Evolutionary conservation across 805 yeast genomes (phyloP).

Genomic region (Yarrowia yakushimensis): DNA sequence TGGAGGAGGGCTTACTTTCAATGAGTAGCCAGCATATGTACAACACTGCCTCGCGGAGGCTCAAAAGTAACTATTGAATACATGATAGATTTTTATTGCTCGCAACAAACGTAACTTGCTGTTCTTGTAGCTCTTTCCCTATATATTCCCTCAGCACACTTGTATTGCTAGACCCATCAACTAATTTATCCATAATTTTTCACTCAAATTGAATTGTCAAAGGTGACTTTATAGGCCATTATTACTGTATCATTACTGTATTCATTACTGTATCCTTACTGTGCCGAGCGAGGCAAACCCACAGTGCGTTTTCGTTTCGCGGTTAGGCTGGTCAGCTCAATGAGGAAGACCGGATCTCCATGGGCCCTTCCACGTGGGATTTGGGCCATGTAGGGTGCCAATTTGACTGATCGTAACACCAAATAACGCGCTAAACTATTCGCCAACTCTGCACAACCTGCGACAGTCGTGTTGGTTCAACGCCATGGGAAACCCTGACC

Average conservation of each 20-base stretch:
- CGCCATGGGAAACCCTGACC: neutral
- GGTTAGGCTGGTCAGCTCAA: neutral
- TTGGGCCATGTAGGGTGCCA: neutral
- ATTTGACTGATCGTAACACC: neutral
- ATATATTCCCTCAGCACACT: too few species aligned
- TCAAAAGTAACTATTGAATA: constrained; percentile 14
- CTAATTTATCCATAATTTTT: neutral
- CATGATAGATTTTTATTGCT: neutral
- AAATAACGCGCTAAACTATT: too few species aligned
- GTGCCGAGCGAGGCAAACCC: neutral
- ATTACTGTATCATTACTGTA: too few species aligned
- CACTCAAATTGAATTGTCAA: neutral
- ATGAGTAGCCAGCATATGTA: constrained; percentile 7
- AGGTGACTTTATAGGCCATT: too few species aligned
- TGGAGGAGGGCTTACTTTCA: neutral
- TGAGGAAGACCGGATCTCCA: neutral
- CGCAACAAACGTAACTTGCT: too few species aligned
- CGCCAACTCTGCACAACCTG: too few species aligned
- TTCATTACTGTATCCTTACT: too few species aligned
- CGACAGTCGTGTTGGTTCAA: neutral
- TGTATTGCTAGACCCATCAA: neutral
- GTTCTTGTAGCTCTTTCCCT: too few species aligned
- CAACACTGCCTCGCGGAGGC: neutral
- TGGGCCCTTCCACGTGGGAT: neutral
- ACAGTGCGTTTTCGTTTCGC: neutral